Conservation (phyloP, 345 rosid species). For the Citrus sp. region DNA sequence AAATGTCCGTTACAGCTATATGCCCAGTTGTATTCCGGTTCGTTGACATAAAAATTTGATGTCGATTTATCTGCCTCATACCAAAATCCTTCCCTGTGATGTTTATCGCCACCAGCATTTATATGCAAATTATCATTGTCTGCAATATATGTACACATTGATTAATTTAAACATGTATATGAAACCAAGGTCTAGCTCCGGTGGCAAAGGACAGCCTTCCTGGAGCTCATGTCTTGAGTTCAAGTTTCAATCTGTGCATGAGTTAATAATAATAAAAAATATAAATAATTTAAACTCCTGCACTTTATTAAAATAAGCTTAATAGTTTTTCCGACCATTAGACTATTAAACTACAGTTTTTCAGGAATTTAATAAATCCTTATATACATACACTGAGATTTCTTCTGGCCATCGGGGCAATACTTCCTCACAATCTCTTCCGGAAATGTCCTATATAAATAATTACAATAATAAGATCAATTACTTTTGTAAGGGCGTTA, state of each 20-base stretch:
- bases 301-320: too few relatives aligned
- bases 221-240: too few relatives aligned
- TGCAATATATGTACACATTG: not conserved
- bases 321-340: too few relatives aligned
- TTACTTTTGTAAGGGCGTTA: too few relatives aligned
- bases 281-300: too few relatives aligned
- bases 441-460: not conserved
- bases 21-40: slow-evolving; percentile 9
- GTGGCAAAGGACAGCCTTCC: too few relatives aligned
- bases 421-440: not conserved
- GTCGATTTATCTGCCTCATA: slow-evolving; percentile 14
- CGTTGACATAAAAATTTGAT: not conserved
- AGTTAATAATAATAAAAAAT: too few relatives aligned
- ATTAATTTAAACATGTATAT: not conserved
- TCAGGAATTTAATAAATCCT: too few relatives aligned
- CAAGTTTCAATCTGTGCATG: too few relatives aligned
- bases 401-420: not conserved
- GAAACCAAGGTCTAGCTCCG: too few relatives aligned
- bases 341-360: too few relatives aligned
- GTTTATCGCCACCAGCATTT: slow-evolving; percentile 16
- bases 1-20: slow-evolving; percentile 19
- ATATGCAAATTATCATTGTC: slow-evolving; percentile 14
- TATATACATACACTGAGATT: not conserved
- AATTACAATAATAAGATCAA: not conserved
- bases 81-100: too few relatives aligned